phyloP scores from a whole-genome alignment of 2,329 filamentous ascomycete genomes.

The Gliomastix tumulicola region DNA sequence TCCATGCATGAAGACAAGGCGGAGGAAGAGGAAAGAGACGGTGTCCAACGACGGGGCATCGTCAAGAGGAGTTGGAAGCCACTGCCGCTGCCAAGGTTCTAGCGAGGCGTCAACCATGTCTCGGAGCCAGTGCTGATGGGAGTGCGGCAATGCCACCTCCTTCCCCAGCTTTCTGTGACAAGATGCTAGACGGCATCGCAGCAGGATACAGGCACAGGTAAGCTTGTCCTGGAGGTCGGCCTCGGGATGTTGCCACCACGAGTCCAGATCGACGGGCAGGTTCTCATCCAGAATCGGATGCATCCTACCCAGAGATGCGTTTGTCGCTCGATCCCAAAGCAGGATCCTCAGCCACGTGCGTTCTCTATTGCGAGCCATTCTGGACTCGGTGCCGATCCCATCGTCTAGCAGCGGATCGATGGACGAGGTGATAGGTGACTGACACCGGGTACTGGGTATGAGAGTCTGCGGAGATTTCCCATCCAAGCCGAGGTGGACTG shows the following conservation, averaged over 20 bases:
- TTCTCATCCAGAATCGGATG: neutral
- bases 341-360: neutral
- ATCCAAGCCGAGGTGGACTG: neutral
- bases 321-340: neutral
- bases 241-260: neutral
- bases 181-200: neutral
- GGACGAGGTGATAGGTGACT: no score
- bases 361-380: neutral
- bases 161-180: neutral
- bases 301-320: neutral
- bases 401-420: no score
- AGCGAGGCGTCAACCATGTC: neutral
- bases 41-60: neutral
- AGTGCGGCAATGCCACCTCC: neutral
- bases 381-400: neutral
- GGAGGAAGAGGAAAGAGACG: neutral
- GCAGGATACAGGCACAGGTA: neutral
- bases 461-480: neutral
- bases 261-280: neutral
- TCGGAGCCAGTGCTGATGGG: neutral
- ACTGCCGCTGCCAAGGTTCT: neutral
- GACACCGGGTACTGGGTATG: no score
- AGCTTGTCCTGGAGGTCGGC: neutral
- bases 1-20: neutral
- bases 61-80: neutral